Conservation (phyloP, 495 filamentous ascomycete genomes). For the Aspergillus campestris region DNA sequence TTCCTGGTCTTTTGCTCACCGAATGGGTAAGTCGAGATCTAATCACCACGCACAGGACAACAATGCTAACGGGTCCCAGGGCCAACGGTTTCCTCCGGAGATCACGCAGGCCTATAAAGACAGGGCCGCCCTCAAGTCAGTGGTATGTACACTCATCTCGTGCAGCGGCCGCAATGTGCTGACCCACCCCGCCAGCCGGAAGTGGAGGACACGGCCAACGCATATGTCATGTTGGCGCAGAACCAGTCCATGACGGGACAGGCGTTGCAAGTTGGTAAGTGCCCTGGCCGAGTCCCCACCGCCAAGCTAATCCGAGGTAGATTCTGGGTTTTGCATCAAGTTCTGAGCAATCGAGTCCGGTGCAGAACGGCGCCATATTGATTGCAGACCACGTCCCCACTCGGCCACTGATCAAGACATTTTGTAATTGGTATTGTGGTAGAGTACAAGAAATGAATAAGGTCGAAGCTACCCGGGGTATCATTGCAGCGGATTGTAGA, state of each 20-base stretch:
- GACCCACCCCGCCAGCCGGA: constrained; percentile 31
- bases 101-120: constrained; percentile 28
- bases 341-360: constrained; percentile 1
- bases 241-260: constrained; percentile 53
- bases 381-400: background rate
- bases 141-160: constrained; percentile 21
- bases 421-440: constrained; percentile 11
- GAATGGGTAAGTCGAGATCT: constrained; percentile 51
- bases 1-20: constrained; percentile 60
- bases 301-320: constrained; percentile 16
- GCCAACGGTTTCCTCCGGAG: constrained; percentile 36
- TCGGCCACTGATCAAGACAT: background rate
- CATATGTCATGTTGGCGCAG: constrained; percentile 43
- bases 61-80: constrained; percentile 21
- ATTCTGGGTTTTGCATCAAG: constrained; percentile 28
- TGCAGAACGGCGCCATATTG: background rate
- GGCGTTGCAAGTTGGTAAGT: constrained; percentile 44
- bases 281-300: background rate
- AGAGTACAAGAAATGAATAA: constrained; percentile 7
- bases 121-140: constrained; percentile 34
- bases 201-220: constrained; percentile 47
- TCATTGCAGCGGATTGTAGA: constrained; percentile 31
- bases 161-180: constrained; percentile 1
- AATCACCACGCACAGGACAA: background rate
- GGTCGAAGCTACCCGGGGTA: background rate